phyloP scores from a whole-genome alignment of 2,329 filamentous ascomycete genomes.

The Paecilomyces niveus region DNA sequence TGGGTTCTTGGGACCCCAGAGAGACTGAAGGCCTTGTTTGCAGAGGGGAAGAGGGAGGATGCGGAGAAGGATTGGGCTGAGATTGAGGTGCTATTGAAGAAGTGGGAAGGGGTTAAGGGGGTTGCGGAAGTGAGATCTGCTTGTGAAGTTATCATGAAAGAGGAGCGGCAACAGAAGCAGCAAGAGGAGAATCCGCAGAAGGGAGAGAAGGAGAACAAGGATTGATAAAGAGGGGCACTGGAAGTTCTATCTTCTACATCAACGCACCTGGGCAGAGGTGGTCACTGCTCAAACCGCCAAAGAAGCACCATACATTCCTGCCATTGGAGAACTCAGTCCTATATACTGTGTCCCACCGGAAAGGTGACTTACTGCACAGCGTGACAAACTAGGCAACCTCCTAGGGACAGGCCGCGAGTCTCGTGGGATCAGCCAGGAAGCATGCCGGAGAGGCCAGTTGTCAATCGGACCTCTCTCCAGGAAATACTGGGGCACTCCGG shows the following conservation, averaged over 20 bases:
- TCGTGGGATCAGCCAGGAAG: no score
- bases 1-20: slow-evolving; percentile 39
- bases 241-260: background rate
- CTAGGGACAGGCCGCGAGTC: no score
- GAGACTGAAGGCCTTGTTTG: slow-evolving; percentile 30
- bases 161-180: slow-evolving; percentile 8
- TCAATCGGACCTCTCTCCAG: no score
- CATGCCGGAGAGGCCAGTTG: no score
- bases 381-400: no score
- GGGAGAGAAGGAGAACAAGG: background rate
- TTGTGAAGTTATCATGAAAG: slow-evolving; percentile 33
- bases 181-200: background rate
- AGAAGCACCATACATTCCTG: background rate
- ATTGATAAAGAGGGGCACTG: background rate
- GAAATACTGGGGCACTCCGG: background rate
- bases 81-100: slow-evolving; percentile 30
- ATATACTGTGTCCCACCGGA: background rate
- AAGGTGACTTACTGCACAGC: background rate
- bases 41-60: slow-evolving; percentile 32
- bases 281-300: background rate
- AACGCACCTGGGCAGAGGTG: background rate
- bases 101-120: slow-evolving; percentile 38
- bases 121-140: slow-evolving; percentile 32
- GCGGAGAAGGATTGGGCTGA: slow-evolving; percentile 37
- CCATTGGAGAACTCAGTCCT: background rate